Evolutionary conservation across 352 stramenopile genomes (phyloP), one percentile per base, ranked within the genome.

Genomic region (Albugo candida): DNA sequence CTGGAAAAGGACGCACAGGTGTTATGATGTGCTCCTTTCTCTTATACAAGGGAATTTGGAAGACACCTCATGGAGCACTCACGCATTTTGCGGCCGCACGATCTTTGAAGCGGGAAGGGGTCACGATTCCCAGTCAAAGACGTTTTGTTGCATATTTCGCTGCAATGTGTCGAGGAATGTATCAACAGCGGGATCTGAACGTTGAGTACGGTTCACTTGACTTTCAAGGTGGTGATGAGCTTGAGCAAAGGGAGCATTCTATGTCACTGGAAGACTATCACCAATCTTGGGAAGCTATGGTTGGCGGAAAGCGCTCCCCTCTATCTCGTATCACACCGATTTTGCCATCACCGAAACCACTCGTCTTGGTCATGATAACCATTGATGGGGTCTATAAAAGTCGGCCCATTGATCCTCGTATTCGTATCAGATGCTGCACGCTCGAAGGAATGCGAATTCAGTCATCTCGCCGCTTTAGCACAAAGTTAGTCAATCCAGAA

Each of bases 11-110:
- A n/a, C 70, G 83, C 41, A 92, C 83, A 13, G 83, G 83, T 11
- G 72, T 93, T 45, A 93, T 95, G 73, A 72, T 89, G 45, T 83
- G 66, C 52, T 69, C 61, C 11, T 86, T 83, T 53, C 51, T 91
- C 49, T 45, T 88, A 12, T 86, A 84, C 56, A 62, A 64, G 17
- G 58, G 74, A 18, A 54, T 59, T 36, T 92, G 70, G 66, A 58
- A 60, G 12, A 77, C 71, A 0, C 47, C 73, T 35, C 55, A 67
- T n/a, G 72, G 62, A 14, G 64, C 70, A 16, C 69, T 92, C 52
- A 52, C 67, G 49, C 81, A 72, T 47, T 92, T 84, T 47, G 78
- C 58, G 1, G 62, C 61, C 27, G 74, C 69, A 20, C 60, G 78
- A 13, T 88, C 78, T 13, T 56, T 81, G 36, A 86, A 92, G 49